Evolutionary conservation across 2,329 filamentous ascomycete species (phyloP).

Genomic region (Cladosporium oxysporum): DNA sequence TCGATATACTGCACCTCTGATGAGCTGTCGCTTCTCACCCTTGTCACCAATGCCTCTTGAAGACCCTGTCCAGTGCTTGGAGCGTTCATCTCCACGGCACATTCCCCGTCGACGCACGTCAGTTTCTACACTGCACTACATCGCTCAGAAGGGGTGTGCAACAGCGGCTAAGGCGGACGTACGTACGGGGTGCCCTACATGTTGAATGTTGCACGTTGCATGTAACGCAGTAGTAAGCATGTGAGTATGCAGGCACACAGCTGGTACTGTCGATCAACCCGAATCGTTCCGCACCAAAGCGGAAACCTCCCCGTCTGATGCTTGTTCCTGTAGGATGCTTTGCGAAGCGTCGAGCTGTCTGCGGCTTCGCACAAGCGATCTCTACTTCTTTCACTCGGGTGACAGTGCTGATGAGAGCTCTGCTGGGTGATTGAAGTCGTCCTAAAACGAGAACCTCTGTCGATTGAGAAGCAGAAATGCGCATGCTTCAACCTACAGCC

Average conservation of each 20-base stretch:
- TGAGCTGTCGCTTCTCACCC: background rate
- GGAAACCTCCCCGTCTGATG: background rate
- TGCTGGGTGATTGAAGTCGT: background rate
- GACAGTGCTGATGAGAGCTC: background rate
- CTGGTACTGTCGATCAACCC: background rate
- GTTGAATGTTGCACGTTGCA: background rate
- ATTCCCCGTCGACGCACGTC: background rate
- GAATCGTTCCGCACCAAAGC: background rate
- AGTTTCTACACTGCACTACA: background rate
- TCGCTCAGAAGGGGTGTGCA: background rate
- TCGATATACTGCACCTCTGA: background rate
- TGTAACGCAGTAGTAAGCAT: background rate
- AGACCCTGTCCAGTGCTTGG: background rate
- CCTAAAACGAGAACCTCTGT: background rate
- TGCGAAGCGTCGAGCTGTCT: background rate
- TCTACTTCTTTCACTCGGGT: background rate
- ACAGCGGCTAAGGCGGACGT: background rate
- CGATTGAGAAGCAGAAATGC: background rate
- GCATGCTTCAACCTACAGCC: slow-evolving; percentile 17
- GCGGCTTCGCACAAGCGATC: background rate
- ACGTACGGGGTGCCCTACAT: background rate
- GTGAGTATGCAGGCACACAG: background rate
- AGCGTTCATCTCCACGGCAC: background rate
- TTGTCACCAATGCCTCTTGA: background rate
- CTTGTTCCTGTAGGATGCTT: background rate